A percentile compares a stretch with the other conserved stretches of the same genome.
Conservation (phyloP, 23 red algal species). For the Agarophyton chilense region DNA sequence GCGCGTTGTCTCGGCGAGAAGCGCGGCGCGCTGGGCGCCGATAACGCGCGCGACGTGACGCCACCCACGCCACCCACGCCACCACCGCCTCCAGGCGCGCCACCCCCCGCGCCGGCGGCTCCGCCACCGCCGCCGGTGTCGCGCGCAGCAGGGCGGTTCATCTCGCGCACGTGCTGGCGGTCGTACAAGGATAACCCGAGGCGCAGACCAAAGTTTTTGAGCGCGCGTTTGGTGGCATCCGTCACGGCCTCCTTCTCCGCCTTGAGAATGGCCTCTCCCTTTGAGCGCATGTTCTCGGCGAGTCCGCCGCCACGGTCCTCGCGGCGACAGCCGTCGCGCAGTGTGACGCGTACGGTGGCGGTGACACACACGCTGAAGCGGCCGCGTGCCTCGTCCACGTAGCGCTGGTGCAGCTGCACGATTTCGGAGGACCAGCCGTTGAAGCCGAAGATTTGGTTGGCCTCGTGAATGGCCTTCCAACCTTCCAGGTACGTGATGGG, state of each 20-base stretch:
- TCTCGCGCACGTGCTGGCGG: conserved; percentile 52
- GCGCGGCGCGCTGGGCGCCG: no score
- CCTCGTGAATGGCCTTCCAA: conserved; percentile 82
- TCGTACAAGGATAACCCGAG: conserved; percentile 86
- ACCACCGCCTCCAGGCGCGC: background rate
- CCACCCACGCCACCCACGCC: no score
- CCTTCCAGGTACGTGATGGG: conserved; percentile 79
- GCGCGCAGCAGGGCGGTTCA: conserved; percentile 33
- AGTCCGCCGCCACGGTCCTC: conserved; percentile 77
- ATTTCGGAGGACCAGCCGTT: conserved; percentile 88
- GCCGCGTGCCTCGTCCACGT: conserved; percentile 54
- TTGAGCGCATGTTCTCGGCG: conserved; percentile 70
- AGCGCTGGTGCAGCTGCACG: conserved; percentile 64
- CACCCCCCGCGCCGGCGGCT: background rate
- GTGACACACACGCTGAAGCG: conserved; percentile 62
- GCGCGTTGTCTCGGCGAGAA: no score
- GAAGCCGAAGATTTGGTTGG: conserved; percentile 92
- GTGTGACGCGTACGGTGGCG: conserved; percentile 77
- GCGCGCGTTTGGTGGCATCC: conserved; percentile 81
- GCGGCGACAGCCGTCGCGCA: conserved; percentile 66
- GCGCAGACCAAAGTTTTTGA: conserved; percentile 91
- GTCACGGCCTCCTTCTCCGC: conserved; percentile 92
- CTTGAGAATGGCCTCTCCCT: conserved; percentile 77
- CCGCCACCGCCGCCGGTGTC: background rate
- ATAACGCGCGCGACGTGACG: no score